Evolutionary conservation across 257 asterid species (phyloP).

Genomic region (Cordia subcordata): DNA sequence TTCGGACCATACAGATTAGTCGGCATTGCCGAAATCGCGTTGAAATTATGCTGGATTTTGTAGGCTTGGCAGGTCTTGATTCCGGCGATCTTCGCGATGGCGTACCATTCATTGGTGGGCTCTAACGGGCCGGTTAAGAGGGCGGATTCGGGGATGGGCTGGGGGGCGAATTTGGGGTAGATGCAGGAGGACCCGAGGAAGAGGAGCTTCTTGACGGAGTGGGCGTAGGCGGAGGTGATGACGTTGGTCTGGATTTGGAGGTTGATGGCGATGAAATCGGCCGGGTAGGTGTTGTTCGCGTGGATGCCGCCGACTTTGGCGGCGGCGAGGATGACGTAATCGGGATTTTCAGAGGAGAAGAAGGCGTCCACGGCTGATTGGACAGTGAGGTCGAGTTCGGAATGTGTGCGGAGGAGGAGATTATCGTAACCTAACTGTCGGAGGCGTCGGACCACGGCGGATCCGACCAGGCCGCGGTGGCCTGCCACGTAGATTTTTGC

Average conservation of each 20-base stretch:
- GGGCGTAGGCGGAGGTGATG: slow-evolving; percentile 60
- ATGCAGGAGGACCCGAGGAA: slow-evolving; percentile 94
- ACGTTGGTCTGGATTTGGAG: slow-evolving; percentile 90
- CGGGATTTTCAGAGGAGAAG: slow-evolving; percentile 63
- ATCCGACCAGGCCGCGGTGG: slow-evolving; percentile 93
- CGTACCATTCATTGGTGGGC: slow-evolving; percentile 92
- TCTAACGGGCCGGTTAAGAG: slow-evolving; percentile 74
- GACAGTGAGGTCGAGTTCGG: slow-evolving; percentile 81
- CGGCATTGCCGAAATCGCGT: slow-evolving; percentile 89
- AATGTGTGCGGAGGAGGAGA: slow-evolving; percentile 76
- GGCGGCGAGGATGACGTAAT: slow-evolving; percentile 79
- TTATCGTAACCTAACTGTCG: slow-evolving; percentile 49
- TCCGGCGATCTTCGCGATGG: slow-evolving; percentile 86
- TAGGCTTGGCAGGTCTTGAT: slow-evolving; percentile 88
- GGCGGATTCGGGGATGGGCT: slow-evolving; percentile 88
- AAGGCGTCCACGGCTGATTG: slow-evolving; percentile 77
- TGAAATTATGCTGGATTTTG: slow-evolving; percentile 61
- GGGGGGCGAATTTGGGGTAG: slow-evolving; percentile 93
- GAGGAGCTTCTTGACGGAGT: slow-evolving; percentile 53
- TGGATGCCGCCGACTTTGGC: slow-evolving; percentile 96
- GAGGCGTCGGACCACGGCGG: slow-evolving; percentile 73
- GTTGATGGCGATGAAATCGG: slow-evolving; percentile 88
- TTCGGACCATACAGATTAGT: slow-evolving; percentile 74
- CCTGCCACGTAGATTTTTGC: slow-evolving; percentile 79
- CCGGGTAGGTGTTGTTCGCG: slow-evolving; percentile 87